Evolutionary conservation across 2,329 filamentous ascomycete species (phyloP).

Genomic region (Leptographium procerum): DNA sequence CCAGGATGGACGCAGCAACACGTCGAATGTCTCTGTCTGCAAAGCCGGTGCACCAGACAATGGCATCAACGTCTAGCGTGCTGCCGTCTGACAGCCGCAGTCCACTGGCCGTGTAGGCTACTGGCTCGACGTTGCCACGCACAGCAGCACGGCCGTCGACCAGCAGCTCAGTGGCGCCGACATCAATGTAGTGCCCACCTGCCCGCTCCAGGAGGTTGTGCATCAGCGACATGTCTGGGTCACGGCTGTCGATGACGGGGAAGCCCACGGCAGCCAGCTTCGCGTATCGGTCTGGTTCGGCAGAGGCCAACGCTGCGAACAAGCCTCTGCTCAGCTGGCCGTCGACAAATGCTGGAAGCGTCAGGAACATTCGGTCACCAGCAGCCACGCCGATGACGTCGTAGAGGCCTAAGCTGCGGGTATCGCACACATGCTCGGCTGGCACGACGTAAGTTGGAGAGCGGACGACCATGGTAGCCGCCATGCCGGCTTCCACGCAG

Average conservation of each 20-base stretch:
- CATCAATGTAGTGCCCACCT: conserved; percentile 3
- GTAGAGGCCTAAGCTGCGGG: conserved; percentile 2
- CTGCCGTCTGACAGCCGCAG: conserved; percentile 18
- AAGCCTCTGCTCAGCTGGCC: neutral
- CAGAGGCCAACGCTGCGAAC: neutral
- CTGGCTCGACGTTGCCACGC: neutral
- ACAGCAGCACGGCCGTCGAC: neutral
- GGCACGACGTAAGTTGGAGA: neutral
- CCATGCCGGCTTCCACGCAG: neutral
- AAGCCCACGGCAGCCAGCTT: neutral
- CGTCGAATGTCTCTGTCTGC: conserved; percentile 1
- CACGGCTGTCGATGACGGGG: neutral
- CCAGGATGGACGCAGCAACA: neutral
- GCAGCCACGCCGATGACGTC: neutral
- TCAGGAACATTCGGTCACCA: neutral
- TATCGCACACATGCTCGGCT: neutral
- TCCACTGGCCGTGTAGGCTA: neutral
- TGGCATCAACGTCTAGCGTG: conserved; percentile 21
- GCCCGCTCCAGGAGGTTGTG: conserved; percentile 1
- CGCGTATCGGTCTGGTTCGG: conserved; percentile 1
- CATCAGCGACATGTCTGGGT: neutral
- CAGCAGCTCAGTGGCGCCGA: neutral
- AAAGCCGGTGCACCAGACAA: conserved; percentile 31
- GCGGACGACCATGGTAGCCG: conserved; percentile 1
- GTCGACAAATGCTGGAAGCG: conserved; percentile 1